Percentiles rank a stretch among this genome's conserved stretches.
Conservation (phyloP, 164 flowering plant genomes). For the Aristolochia californica region DNA sequence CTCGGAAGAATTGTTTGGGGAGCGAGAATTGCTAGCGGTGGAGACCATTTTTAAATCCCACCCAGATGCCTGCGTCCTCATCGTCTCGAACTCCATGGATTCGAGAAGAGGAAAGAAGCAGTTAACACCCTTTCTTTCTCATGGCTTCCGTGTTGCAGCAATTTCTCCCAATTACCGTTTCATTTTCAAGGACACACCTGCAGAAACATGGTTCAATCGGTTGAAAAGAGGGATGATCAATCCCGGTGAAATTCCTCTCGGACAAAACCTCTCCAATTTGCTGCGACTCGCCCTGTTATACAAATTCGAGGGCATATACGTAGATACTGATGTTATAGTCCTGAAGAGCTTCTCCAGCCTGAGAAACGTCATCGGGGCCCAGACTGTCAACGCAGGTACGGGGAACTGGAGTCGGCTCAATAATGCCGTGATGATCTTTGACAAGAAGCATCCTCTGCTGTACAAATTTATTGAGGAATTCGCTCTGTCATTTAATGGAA, state of each 20-base stretch:
- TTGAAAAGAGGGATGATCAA: slow-evolving; percentile 42
- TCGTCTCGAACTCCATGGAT: slow-evolving; percentile 61
- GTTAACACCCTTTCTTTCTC: slow-evolving; percentile 37
- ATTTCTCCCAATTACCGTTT: slow-evolving; percentile 54
- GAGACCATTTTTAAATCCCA: slow-evolving; percentile 69
- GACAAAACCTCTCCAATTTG: slow-evolving; percentile 84
- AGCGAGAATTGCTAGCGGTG: slow-evolving; percentile 39
- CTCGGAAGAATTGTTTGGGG: slow-evolving; percentile 44
- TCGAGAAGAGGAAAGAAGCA: slow-evolving; percentile 32
- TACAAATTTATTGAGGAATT: slow-evolving; percentile 75
- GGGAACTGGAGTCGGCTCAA: slow-evolving; percentile 79
- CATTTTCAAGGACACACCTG: slow-evolving; percentile 50
- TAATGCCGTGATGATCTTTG: slow-evolving; percentile 85
- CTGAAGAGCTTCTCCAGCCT: slow-evolving; percentile 43
- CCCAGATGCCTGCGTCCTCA: slow-evolving; percentile 58
- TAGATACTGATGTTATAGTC: slow-evolving; percentile 76
- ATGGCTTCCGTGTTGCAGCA: slow-evolving; percentile 43
- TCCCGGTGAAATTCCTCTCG: slow-evolving; percentile 67
- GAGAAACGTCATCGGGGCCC: slow-evolving; percentile 79
- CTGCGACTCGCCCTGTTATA: slow-evolving; percentile 65
- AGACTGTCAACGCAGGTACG: slow-evolving; percentile 36
- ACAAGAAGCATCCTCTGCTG: slow-evolving; percentile 63
- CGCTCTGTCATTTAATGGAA: slow-evolving; percentile 72
- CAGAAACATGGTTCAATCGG: slow-evolving; percentile 44
- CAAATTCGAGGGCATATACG: slow-evolving; percentile 70